Evolutionary conservation across 2,329 filamentous ascomycete genomes (phyloP).

Genomic region (Fusarium lateritium): DNA sequence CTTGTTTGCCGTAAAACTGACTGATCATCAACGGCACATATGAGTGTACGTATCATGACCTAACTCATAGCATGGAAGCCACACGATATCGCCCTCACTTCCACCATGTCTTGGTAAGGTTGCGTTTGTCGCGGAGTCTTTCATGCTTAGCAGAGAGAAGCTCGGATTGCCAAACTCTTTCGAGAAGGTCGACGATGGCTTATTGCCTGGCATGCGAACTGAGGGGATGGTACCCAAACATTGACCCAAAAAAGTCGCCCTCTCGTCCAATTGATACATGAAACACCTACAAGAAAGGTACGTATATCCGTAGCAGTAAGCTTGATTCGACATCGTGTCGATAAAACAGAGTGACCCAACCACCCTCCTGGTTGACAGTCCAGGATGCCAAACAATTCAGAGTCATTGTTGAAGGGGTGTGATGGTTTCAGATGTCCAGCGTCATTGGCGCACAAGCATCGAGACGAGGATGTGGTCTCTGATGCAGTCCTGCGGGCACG

Average conservation of each 20-base stretch:
- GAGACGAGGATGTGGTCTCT: constrained; percentile 52
- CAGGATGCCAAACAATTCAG: constrained; percentile 16
- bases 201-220: constrained; percentile 7
- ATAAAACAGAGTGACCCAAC: constrained; percentile 29
- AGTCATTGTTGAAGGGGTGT: constrained; percentile 39
- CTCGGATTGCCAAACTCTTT: constrained; percentile 19
- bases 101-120: constrained; percentile 1
- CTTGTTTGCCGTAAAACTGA: constrained; percentile 10
- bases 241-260: constrained; percentile 28
- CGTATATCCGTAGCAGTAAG: constrained; percentile 2
- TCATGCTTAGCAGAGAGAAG: constrained; percentile 5
- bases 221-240: background rate
- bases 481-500: constrained; percentile 65
- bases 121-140: background rate
- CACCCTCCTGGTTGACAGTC: constrained; percentile 17
- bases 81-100: constrained; percentile 9
- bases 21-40: constrained; percentile 9
- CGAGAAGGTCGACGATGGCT: constrained; percentile 11
- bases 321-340: constrained; percentile 40
- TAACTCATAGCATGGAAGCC: constrained; percentile 20
- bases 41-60: constrained; percentile 7
- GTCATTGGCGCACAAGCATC: constrained; percentile 53
- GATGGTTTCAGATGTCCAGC: constrained; percentile 44
- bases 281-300: background rate
- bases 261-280: constrained; percentile 29